Evolutionary conservation across 2,329 filamentous ascomycete genomes (phyloP).

Genomic region (Neofusicoccum parvum): DNA sequence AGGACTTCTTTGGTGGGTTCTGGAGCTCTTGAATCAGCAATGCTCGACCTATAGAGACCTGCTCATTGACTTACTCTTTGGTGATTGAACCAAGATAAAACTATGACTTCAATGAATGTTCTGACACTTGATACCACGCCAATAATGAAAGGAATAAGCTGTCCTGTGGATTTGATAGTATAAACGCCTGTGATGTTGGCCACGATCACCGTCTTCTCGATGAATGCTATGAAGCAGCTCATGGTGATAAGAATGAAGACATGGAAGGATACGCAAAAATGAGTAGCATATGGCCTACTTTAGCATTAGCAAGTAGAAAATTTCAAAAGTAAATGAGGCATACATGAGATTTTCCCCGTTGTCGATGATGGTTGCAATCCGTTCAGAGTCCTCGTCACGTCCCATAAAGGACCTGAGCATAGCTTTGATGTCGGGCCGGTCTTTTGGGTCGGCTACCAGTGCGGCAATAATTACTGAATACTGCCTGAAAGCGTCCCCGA

Average conservation of each 20-base stretch:
- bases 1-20: no score
- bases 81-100: neutral
- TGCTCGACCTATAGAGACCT: no score
- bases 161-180: neutral
- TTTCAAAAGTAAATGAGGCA: neutral
- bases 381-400: no score
- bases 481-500: no score
- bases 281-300: neutral
- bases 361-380: no score
- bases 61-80: neutral
- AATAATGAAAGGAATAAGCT: conserved; percentile 16
- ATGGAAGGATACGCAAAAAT: neutral
- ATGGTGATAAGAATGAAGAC: neutral
- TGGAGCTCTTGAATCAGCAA: no score
- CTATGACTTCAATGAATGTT: neutral
- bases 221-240: neutral
- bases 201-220: neutral
- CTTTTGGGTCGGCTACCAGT: no score
- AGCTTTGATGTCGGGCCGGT: no score
- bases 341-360: neutral
- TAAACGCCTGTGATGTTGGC: neutral
- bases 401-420: no score
- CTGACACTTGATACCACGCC: neutral
- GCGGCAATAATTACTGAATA: no score
- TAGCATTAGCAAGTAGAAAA: neutral